Base-by-base conservation (phyloP, 2,329 filamentous ascomycete species). In the Sporothrix curviconia region DNA sequence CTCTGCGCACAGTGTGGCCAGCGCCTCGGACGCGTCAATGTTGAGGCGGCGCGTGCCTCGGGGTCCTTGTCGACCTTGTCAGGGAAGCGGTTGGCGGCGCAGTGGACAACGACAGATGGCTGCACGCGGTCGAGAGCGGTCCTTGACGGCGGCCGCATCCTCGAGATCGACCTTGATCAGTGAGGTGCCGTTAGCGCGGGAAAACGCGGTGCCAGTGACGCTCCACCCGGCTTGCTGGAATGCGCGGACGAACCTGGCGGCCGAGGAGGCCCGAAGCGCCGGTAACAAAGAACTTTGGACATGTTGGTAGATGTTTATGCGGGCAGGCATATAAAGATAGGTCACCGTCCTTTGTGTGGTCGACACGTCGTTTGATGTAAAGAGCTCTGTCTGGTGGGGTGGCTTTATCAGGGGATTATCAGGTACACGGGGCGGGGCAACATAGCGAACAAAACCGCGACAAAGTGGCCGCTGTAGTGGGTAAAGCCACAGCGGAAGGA, bases 181-280 rank as follows among this genome's bases (percentile, higher is more conserved):
- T 9, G 83, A 79, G 7, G 84, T 80, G 43, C 87, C 87, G 62
- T 85, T 82, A 25, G 89, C 87, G 55, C 91, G 82, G 11, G 84
- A 88, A 68, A 87, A 82, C 15, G 89, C 89, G 3, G 86, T 87
- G 49, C 89, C 88, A 62, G 85, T 84, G 58, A 84, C 83, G n/a
- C 76, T 74, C 82, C 90, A 95, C 37, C 80, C 78, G 30, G 77
- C 79, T 57, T 78, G 72, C 55, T 84, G 76, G 69, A 96, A 95
- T 12, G 81, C 82, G 60, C 80, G 82, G 56, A 86, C 77, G 11
- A n/a, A 95, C 87, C 70, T 94, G 84, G 43, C 90, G 83, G 50
- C 92, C 91, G 2, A 96, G 80, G 11, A 95, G 79, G 56, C 91
- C 91, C 19, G 88, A 92, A 37, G 90, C 90, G 58, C 91, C 91